Evolutionary conservation across 306 rosid species (phyloP), one percentile per base, ranked within the genome.

Genomic region (Canavalia gladiata): DNA sequence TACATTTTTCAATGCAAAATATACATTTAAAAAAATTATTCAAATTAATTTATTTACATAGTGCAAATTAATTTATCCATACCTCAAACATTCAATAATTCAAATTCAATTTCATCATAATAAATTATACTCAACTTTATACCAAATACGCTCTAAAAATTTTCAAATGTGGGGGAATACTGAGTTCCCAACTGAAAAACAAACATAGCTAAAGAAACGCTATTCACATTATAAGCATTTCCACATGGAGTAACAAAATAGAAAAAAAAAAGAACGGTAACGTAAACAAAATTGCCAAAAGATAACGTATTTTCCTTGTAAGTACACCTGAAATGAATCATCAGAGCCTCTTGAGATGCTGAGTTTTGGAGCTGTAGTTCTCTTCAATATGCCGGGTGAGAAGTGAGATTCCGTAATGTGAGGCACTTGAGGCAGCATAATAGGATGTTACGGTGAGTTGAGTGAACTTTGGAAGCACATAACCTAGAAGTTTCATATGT

Each of bases 321-420:
- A 39, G 56, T 77, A 68, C 84, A 76, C 84, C 77, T 54, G 73
- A 70, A 84, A 68, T 75, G 75, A 76, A 87, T 91, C 81, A 88
- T 86, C 82, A 60, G 49, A 74, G 75, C 54, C 83, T 79, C 87
- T 89, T 86, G 65, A 72, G 64, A 76, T 83, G 85, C 77, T 10
- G 83, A 65, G 84, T 72, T 69, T 50, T 88, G 64, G 90, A 84
- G 37, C 55, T 81, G 84, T 83, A 88, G n/a, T 85, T 68, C 47
- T 93, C 92, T 88, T 96, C 99, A 68, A 93, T 83, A 57, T 86
- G 88, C n/a, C 98, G 89, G 72, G 99, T 92, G 78, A 93, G 87
- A 84, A 96, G 99, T 6, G 98, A 96, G 70, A 96, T 84, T 73
- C 97, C 97, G 50, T 90, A 90, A 87, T 93, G 93, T n/a, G 99